Percentiles rank a stretch among this genome's conserved stretches.
Evolutionary conservation across 352 stramenopile genomes (phyloP).

Genomic region (Pythium oligandrum): DNA sequence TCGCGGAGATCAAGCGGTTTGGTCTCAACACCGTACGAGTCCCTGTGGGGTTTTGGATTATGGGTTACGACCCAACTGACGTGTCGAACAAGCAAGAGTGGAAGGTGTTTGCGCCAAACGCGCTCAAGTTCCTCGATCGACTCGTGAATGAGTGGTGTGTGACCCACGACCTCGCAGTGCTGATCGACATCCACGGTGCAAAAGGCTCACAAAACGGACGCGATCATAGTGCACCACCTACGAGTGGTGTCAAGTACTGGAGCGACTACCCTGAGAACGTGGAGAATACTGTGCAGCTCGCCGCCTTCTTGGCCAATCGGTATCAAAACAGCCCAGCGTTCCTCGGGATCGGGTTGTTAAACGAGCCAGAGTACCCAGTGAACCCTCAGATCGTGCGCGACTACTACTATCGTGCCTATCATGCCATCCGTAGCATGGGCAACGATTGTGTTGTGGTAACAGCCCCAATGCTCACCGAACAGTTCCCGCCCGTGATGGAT

Average conservation of each 20-base stretch:
- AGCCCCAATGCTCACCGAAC: conserved; percentile 45
- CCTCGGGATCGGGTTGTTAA: conserved; percentile 73
- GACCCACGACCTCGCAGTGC: conserved; percentile 59
- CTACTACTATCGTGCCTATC: conserved; percentile 58
- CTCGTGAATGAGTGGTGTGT: conserved; percentile 77
- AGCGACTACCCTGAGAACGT: conserved; percentile 57
- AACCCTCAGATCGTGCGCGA: conserved; percentile 40
- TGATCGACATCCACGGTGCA: conserved; percentile 75
- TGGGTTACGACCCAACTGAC: conserved; percentile 35
- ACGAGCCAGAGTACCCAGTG: conserved; percentile 61
- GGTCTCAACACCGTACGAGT: conserved; percentile 79
- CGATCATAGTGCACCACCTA: conserved; percentile 58
- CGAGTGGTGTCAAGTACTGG: conserved; percentile 31
- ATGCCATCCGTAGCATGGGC: conserved; percentile 44
- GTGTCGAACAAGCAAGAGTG: conserved; percentile 43
- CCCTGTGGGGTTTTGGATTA: conserved; percentile 79
- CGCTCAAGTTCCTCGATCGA: conserved; percentile 60
- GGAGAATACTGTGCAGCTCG: conserved; percentile 59
- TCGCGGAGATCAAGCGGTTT: conserved; percentile 50
- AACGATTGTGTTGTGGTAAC: conserved; percentile 57
- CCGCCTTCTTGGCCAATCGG: conserved; percentile 38
- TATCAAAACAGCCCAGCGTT: conserved; percentile 42
- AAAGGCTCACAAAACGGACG: conserved; percentile 79
- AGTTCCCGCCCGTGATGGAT: conserved; percentile 32
- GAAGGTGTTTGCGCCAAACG: conserved; percentile 35